Base-by-base conservation (phyloP, 2,329 filamentous ascomycete genomes). In the Calonectria fujianensis region DNA sequence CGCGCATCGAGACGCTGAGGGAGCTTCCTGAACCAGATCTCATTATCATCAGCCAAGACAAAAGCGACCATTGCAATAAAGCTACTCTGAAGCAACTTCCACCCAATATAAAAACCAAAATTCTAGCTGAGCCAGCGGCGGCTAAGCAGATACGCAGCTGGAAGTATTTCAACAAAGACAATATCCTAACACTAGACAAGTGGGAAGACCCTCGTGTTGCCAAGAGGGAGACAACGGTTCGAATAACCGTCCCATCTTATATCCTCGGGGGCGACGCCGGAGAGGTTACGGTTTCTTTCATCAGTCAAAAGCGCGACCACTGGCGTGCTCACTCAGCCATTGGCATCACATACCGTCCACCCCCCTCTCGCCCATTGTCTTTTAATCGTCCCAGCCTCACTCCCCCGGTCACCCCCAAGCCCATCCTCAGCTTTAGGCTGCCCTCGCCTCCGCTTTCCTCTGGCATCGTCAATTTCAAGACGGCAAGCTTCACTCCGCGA, bases 301-400 rank as follows among this genome's bases (percentile, higher is more conserved):
- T 95, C 37, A 86, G 90, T 0, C 90, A 92, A 69, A 91, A 90
- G 80, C 84, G 87, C 63, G 92, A 94, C 79, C 79, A 92, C 5
- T 90, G 90, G 10, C 89, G 90, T 4, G 80, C 94, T 0, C 93
- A 94, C 80, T 91, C 91, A 72, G 93, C 93, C 14, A 89, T 95
- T 76, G 93, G 91, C 18, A 93, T 95, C 78, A 95, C 93, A 1
- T 95, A 95, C 81, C 89, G 90, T 24, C 89, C 93, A 27, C 91
- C 93, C 0, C 79, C 84, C 14, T 82, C 80, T 3, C 74, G 74
- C 16, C 76, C 74, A 2, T 77, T 75, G 41, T 59, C 74, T 18
- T 80, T 80, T 37, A 67, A 70, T 10, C 78, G 78, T 2, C 75
- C 76, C 3, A 35, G 69, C 37, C 72, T 69, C 48, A 78, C 78